phyloP scores from a whole-genome alignment of 768 basidiomycete genomes.

The Psilocybe azurescens region DNA sequence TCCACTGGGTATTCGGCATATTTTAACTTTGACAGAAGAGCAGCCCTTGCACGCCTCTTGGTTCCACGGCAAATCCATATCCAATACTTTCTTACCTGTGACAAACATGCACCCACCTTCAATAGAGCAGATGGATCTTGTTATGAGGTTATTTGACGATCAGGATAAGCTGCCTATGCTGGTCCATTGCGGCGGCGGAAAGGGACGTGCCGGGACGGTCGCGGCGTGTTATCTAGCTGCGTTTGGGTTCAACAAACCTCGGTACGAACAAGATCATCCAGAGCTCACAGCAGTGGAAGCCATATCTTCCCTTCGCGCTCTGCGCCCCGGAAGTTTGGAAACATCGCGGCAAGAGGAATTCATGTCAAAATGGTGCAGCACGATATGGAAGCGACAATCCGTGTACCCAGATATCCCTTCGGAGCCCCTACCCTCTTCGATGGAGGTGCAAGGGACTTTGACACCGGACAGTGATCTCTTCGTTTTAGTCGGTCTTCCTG shows the following conservation, averaged over 20 bases:
- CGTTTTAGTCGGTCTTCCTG: slow-evolving; percentile 65
- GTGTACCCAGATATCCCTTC: slow-evolving; percentile 53
- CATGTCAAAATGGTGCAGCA: slow-evolving; percentile 61
- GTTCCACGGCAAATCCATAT: slow-evolving; percentile 50
- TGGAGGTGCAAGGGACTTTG: slow-evolving; percentile 47
- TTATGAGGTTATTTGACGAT: slow-evolving; percentile 52
- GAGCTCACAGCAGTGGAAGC: slow-evolving; percentile 51
- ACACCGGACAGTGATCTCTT: slow-evolving; percentile 40
- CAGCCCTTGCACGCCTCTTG: slow-evolving; percentile 50
- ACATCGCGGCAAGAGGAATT: slow-evolving; percentile 61
- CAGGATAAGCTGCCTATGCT: slow-evolving; percentile 52
- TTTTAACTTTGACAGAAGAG: slow-evolving; percentile 65
- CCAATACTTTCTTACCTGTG: slow-evolving; percentile 61
- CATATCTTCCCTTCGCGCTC: slow-evolving; percentile 47
- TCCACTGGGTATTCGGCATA: slow-evolving; percentile 58
- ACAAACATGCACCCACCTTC: slow-evolving; percentile 59
- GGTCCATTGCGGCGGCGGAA: slow-evolving; percentile 68
- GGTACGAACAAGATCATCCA: slow-evolving; percentile 47
- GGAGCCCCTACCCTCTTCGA: slow-evolving; percentile 53
- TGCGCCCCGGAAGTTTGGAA: slow-evolving; percentile 64
- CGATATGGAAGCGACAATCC: slow-evolving; percentile 62
- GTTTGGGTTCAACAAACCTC: slow-evolving; percentile 54
- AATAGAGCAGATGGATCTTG: slow-evolving; percentile 64
- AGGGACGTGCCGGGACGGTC: slow-evolving; percentile 66
- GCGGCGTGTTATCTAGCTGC: slow-evolving; percentile 65